phyloP scores from a whole-genome alignment of 495 filamentous ascomycete genomes.

The Venustampulla echinocandica region DNA sequence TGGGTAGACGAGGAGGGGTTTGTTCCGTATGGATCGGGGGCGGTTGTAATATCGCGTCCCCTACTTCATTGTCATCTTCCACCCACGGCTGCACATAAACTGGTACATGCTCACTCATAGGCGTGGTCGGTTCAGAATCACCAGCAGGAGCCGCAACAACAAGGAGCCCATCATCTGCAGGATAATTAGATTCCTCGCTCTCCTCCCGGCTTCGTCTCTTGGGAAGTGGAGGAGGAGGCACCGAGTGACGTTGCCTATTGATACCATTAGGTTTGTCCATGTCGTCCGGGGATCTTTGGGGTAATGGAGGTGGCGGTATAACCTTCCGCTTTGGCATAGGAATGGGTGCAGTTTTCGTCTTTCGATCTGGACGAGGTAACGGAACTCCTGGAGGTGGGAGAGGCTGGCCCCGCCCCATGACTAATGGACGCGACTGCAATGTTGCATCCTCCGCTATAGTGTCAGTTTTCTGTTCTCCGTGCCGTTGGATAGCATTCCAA shows the following conservation, averaged over 20 bases:
- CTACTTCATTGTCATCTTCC: slow-evolving; percentile 26
- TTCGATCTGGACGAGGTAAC: slow-evolving; percentile 46
- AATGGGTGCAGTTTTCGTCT: slow-evolving; percentile 45
- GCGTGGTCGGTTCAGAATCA: slow-evolving; percentile 49
- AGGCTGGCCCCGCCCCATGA: slow-evolving; percentile 63
- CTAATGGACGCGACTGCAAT: slow-evolving; percentile 43
- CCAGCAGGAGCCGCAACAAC: slow-evolving; percentile 50
- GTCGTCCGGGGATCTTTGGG: slow-evolving; percentile 19
- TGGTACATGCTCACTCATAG: slow-evolving; percentile 22
- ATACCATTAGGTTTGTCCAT: slow-evolving; percentile 16
- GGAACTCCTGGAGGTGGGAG: slow-evolving; percentile 67
- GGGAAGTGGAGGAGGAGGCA: slow-evolving; percentile 33
- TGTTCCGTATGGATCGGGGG: neutral
- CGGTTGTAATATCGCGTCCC: slow-evolving; percentile 1
- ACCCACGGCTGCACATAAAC: slow-evolving; percentile 35
- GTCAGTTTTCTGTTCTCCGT: slow-evolving; percentile 31
- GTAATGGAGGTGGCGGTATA: slow-evolving; percentile 31
- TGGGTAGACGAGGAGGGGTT: slow-evolving; percentile 14
- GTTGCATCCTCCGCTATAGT: slow-evolving; percentile 33
- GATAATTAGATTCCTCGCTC: slow-evolving; percentile 5
- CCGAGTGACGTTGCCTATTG: slow-evolving; percentile 18
- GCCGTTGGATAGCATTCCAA: slow-evolving; percentile 58
- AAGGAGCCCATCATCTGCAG: slow-evolving; percentile 39
- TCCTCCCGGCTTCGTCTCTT: slow-evolving; percentile 22
- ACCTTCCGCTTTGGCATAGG: slow-evolving; percentile 54